Percentiles rank a stretch among this genome's conserved stretches.
phyloP scores from a whole-genome alignment of 306 rosid species.

The Dryas drummondii region DNA sequence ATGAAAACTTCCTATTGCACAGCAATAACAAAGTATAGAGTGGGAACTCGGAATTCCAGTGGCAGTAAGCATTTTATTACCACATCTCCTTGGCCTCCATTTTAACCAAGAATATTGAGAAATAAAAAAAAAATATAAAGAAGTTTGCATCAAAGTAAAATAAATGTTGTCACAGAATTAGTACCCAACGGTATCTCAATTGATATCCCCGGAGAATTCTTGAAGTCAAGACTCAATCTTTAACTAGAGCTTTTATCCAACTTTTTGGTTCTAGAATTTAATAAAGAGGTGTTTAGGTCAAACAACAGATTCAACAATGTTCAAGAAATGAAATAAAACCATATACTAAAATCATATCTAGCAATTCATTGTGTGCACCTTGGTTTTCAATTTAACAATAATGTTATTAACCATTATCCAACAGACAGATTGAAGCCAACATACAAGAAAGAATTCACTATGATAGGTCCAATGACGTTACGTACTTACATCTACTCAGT shows the following conservation, averaged over 20 bases:
- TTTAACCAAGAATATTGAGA: no score
- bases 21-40: neutral
- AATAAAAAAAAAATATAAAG: no score
- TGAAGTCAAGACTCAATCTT: no score
- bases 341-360: neutral
- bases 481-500: neutral
- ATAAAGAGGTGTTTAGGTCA: neutral
- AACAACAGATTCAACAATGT: neutral
- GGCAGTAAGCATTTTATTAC: no score
- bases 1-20: neutral
- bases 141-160: neutral
- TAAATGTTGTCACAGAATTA: no score
- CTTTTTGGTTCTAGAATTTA: no score
- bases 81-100: no score
- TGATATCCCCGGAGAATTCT: no score
- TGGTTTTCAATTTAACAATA: neutral
- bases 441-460: neutral
- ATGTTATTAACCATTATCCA: neutral
- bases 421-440: neutral
- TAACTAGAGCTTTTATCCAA: no score
- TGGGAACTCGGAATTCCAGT: no score
- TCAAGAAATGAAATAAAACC: neutral
- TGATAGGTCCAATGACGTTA: neutral
- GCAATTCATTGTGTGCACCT: neutral
- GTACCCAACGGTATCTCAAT: no score